phyloP scores from a whole-genome alignment of 768 basidiomycete species.

The Pholiota conissans region DNA sequence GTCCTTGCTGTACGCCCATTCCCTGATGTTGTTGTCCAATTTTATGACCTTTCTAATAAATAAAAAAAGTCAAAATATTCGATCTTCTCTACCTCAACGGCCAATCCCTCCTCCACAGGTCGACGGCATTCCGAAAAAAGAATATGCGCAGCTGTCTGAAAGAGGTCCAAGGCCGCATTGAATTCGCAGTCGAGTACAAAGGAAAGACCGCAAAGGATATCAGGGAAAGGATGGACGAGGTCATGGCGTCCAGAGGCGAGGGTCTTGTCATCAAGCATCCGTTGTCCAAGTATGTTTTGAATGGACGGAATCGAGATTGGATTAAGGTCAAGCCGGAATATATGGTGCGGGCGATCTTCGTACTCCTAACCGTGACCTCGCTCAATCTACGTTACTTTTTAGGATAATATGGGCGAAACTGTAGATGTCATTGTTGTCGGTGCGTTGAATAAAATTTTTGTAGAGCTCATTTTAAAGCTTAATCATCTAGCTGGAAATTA shows the following conservation, averaged over 20 bases:
- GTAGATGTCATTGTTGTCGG: slow-evolving; percentile 91
- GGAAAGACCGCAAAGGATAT: slow-evolving; percentile 85
- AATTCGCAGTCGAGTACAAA: slow-evolving; percentile 69
- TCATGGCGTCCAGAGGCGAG: slow-evolving; percentile 87
- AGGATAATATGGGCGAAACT: slow-evolving; percentile 93
- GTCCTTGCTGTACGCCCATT: slow-evolving; percentile 82
- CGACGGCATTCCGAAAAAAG: slow-evolving; percentile 75
- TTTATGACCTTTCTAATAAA: no score
- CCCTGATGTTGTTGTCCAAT: no score
- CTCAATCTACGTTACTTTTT: neutral
- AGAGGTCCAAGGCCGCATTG: slow-evolving; percentile 75
- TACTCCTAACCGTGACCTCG: no score
- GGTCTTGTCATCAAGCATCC: slow-evolving; percentile 92
- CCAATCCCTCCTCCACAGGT: slow-evolving; percentile 70
- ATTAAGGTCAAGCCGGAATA: slow-evolving; percentile 94
- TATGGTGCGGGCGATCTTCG: slow-evolving; percentile 63
- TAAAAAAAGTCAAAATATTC: slow-evolving; percentile 84
- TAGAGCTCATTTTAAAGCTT: neutral
- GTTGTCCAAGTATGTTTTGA: slow-evolving; percentile 75
- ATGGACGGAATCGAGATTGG: slow-evolving; percentile 91
- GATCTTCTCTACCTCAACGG: slow-evolving; percentile 90
- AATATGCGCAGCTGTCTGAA: slow-evolving; percentile 70
- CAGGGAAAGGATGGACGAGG: slow-evolving; percentile 71
- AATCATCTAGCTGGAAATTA: slow-evolving; percentile 76
- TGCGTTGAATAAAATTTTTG: slow-evolving; percentile 29